Conservation (phyloP, 1,284 basidiomycete genomes). For the Sutorius eximius region DNA sequence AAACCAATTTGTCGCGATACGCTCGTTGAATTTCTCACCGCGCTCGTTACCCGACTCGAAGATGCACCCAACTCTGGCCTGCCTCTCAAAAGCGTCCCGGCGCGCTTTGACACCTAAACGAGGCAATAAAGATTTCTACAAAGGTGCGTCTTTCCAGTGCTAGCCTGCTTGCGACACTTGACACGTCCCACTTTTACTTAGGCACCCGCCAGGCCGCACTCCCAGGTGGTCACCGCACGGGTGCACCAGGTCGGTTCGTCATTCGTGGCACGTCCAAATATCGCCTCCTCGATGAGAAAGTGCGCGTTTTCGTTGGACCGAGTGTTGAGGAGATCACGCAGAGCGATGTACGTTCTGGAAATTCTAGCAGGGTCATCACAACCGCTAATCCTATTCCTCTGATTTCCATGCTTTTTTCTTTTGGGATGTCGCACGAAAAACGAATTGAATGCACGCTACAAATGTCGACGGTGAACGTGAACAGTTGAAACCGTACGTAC, state of each 20-base stretch:
- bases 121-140: constrained; percentile 93
- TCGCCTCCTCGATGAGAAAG: constrained; percentile 75
- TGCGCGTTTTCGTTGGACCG: constrained; percentile 82
- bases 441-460: neutral
- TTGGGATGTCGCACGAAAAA: neutral
- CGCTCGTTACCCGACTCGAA: neutral
- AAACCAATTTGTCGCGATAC: neutral
- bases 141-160: constrained; percentile 53
- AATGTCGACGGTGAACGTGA: neutral
- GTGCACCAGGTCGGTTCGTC: constrained; percentile 83
- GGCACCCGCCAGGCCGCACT: constrained; percentile 81
- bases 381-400: neutral
- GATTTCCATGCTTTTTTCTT: neutral
- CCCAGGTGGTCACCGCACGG: constrained; percentile 83
- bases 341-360: constrained; percentile 54
- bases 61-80: constrained; percentile 68
- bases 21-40: neutral
- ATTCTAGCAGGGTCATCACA: neutral
- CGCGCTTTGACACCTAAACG: constrained; percentile 78
- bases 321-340: constrained; percentile 62
- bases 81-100: constrained; percentile 78
- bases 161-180: neutral
- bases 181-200: constrained; percentile 32
- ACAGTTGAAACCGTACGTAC: constrained; percentile 50
- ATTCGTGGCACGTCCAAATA: constrained; percentile 76